A percentile compares a stretch with the other conserved stretches of the same genome.
Evolutionary conservation across 257 asterid species (phyloP).

Genomic region (Jaltomata sinuosa): DNA sequence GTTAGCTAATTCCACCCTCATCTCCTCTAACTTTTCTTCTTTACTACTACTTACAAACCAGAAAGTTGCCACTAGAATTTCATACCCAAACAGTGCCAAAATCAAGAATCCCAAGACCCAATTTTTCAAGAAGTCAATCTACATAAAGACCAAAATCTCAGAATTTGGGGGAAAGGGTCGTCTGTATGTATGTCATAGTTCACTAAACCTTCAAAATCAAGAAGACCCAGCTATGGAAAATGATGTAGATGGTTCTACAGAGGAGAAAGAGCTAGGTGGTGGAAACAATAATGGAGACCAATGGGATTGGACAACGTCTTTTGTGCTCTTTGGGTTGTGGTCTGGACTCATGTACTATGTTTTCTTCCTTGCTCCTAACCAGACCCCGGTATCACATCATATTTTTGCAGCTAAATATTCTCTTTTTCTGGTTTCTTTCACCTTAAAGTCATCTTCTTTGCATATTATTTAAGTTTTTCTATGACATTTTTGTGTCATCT

Average conservation of each 20-base stretch:
- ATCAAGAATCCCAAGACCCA: constrained; percentile 4
- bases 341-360: constrained; percentile 75
- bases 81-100: constrained; percentile 1
- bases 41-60: constrained; percentile 13
- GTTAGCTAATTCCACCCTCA: constrained; percentile 36
- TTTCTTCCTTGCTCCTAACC: constrained; percentile 68
- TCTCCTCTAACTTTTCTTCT: constrained; percentile 46
- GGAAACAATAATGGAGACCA: constrained; percentile 28
- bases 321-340: constrained; percentile 69
- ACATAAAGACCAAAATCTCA: neutral
- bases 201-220: constrained; percentile 31
- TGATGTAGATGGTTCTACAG: constrained; percentile 9
- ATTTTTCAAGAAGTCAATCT: neutral
- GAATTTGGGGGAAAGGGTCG: constrained; percentile 4
- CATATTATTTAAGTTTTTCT: neutral
- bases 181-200: constrained; percentile 27
- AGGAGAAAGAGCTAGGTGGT: constrained; percentile 11
- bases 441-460: neutral
- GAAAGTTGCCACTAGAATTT: constrained; percentile 5
- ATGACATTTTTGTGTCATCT: too few relatives aligned
- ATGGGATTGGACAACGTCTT: constrained; percentile 88
- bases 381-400: constrained; percentile 59
- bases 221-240: constrained; percentile 32
- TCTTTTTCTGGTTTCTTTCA: neutral
- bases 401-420: neutral